Evolutionary conservation across 2,329 filamentous ascomycete species (phyloP).

Genomic region (Cadophora sp.): DNA sequence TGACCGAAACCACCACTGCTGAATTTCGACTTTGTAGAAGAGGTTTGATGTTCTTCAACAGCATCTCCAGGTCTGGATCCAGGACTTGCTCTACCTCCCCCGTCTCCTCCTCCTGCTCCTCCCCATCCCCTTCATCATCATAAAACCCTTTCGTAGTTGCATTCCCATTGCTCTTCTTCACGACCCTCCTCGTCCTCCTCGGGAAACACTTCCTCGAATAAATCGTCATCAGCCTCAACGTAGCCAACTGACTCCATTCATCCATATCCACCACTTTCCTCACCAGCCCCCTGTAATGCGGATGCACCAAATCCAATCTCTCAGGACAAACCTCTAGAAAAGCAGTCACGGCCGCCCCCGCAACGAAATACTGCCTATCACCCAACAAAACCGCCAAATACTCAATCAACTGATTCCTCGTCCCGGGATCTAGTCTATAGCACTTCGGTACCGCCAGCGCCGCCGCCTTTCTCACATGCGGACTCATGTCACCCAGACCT

Average conservation of each 20-base stretch:
- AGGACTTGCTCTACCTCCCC: conserved; percentile 63
- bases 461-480: conserved; percentile 89
- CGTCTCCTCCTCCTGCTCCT: conserved; percentile 50
- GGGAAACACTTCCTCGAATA: conserved; percentile 93
- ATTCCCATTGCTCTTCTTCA: conserved; percentile 56
- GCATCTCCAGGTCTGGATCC: conserved; percentile 82
- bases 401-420: conserved; percentile 83
- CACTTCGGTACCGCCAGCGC: conserved; percentile 96
- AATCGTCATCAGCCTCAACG: conserved; percentile 78
- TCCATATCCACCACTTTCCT: conserved; percentile 98
- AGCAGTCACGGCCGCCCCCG: conserved; percentile 87
- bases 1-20: conserved; percentile 87
- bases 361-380: conserved; percentile 96
- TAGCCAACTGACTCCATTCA: conserved; percentile 93
- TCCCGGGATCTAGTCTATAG: conserved; percentile 86
- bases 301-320: conserved; percentile 85
- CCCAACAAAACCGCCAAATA: conserved; percentile 80
- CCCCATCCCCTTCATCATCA: conserved; percentile 62
- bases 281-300: conserved; percentile 83
- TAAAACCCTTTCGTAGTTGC: conserved; percentile 73
- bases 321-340: conserved; percentile 91
- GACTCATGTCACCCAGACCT: conserved; percentile 91
- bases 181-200: conserved; percentile 62
- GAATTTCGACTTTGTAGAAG: conserved; percentile 92
- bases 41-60: conserved; percentile 81